Evolutionary conservation across 768 basidiomycete species (phyloP), one percentile per base, ranked within the genome.

Genomic region (Pholiota microspora): DNA sequence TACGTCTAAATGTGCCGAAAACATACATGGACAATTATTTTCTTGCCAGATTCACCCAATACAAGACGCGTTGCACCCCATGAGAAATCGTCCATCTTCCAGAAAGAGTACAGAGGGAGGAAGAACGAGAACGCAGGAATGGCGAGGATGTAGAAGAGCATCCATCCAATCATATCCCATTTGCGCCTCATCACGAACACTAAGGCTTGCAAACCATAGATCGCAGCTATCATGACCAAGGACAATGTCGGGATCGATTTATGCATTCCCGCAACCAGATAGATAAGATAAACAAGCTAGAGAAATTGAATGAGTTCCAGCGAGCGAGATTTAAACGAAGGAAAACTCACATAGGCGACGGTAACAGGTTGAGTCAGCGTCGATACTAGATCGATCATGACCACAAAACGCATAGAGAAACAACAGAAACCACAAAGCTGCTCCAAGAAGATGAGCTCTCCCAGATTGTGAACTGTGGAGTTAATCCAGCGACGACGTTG

Each of bases 401-500:
- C 96, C 32, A 98, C 77, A 68, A 98, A 98, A 10, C 96, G 85
- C 97, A 99, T 98, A 0, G 94, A 97, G 81, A 98, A 98, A 76
- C 93, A 96, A 67, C 96, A 98, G 83, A 98, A 97, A 59, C 93
- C 93, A 64, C 94, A 95, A 21, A 95, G 83, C 55, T 90, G 85
- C 51, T 95, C 92, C 64, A 98, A 72, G 77, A 94, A 94, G 52
- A 98, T 76, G 38, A 99, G 77, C 66, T 98, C 96, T 48, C 88
- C 92, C 52, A 99, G 74, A 71, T 99, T 99, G 75, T 99, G 96
- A 9, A 99, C 85, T 0, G 96, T 99, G 15, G 96, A 98, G 76
- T 99, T 99, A 73, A 99, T 99, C 96, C 97, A 99, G 63, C 97
- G 91, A 73, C 96, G 90, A 76, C 96, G 88, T 67, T 99, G 97